These are phyloP conservation scores for Pterocarpus santalinus DNA, from an alignment of 306 rosid species.

Conservation along the genomic window DNA sequence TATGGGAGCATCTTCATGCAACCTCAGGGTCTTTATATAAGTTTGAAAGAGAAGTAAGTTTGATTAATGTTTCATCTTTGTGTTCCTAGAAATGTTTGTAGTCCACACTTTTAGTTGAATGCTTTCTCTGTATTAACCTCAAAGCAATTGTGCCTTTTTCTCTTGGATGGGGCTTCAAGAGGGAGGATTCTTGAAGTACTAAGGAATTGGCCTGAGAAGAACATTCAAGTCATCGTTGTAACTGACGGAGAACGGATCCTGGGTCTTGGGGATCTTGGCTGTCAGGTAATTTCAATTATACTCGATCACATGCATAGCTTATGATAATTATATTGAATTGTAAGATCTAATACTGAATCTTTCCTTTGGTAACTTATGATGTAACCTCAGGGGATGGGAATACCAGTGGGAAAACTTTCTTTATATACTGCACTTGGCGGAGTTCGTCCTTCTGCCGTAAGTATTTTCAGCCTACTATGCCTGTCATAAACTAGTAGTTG, in stretches of 20 bases:
- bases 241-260: constrained; percentile 96
- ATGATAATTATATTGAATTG: background rate
- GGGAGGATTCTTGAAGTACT: constrained; percentile 93
- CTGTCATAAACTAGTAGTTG: constrained; percentile 12
- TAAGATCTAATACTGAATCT: constrained; percentile 19
- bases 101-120: constrained; percentile 41
- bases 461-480: constrained; percentile 45
- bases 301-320: constrained; percentile 1
- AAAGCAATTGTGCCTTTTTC: constrained; percentile 40
- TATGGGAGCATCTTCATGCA: constrained; percentile 85
- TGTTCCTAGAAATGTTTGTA: background rate
- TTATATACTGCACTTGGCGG: constrained; percentile 96
- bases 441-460: constrained; percentile 91
- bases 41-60: constrained; percentile 94
- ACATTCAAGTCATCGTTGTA: constrained; percentile 96
- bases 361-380: constrained; percentile 27
- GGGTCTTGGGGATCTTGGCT: constrained; percentile 98
- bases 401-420: constrained; percentile 96
- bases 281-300: constrained; percentile 68
- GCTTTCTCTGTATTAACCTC: constrained; percentile 29
- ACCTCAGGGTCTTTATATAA: constrained; percentile 94
- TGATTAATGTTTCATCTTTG: constrained; percentile 25
- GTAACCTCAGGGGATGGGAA: constrained; percentile 94
- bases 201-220: constrained; percentile 96
- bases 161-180: constrained; percentile 52